Conservation (phyloP, 768 basidiomycete genomes). For the Holtermanniella nyarrowii region DNA sequence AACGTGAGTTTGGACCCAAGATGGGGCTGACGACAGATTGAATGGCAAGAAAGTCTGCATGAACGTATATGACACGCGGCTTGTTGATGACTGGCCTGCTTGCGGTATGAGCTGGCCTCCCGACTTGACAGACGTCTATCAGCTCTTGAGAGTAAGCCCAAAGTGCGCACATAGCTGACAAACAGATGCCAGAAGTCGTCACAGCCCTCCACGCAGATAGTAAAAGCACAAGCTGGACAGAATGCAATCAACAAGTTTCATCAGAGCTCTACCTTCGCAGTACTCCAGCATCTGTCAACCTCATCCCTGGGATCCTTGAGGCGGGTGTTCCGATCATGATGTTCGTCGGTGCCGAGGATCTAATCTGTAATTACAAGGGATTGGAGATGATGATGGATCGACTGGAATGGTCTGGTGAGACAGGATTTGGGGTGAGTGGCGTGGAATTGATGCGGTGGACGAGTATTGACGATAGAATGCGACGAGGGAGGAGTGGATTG, state of each 20-base stretch:
- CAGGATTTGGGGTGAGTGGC: constrained; percentile 65
- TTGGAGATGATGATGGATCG: constrained; percentile 72
- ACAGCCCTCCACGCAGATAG: constrained; percentile 67
- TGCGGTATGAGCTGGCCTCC: constrained; percentile 99
- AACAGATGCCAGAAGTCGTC: constrained; percentile 69
- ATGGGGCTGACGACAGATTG: constrained; percentile 44
- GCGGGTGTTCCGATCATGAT: constrained; percentile 68
- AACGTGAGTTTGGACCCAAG: constrained; percentile 36
- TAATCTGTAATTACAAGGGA: constrained; percentile 93
- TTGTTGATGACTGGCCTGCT: constrained; percentile 70
- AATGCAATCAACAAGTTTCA: constrained; percentile 66
- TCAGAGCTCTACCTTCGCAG: constrained; percentile 50
- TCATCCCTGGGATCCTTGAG: constrained; percentile 69
- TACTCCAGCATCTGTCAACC: constrained; percentile 59
- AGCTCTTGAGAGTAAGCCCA: constrained; percentile 64
- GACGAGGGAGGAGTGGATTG: constrained; percentile 44
- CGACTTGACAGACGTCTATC: constrained; percentile 62
- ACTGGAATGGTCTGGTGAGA: constrained; percentile 75
- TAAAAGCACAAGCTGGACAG: constrained; percentile 72
- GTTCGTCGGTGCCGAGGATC: constrained; percentile 89
- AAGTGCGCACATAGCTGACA: neutral
- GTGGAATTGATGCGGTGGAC: neutral
- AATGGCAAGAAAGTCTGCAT: constrained; percentile 66
- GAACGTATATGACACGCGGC: constrained; percentile 89
- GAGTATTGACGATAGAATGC: constrained; percentile 21